Conservation (phyloP, 2,329 filamentous ascomycete species). For the Hypoxylon sp. region DNA sequence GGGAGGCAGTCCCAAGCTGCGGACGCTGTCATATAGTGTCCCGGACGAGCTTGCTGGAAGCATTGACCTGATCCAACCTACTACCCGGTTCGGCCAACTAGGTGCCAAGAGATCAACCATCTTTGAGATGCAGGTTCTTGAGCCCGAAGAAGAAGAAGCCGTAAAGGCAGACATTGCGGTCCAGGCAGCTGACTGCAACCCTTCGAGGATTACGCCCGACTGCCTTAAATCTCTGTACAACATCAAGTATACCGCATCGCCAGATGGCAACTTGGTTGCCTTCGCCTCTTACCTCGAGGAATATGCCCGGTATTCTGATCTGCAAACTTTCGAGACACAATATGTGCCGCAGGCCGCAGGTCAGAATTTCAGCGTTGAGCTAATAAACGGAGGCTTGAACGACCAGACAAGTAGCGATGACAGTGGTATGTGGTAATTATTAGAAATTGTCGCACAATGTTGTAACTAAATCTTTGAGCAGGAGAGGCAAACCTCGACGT, state of each 20-base stretch:
- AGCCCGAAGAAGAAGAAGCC: conserved; percentile 43
- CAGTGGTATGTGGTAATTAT: conserved; percentile 50
- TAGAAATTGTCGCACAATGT: conserved; percentile 7
- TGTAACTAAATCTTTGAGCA: conserved; percentile 38
- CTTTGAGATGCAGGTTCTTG: conserved; percentile 51
- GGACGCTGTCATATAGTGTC: conserved; percentile 56
- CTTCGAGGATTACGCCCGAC: conserved; percentile 58
- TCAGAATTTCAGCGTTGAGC: conserved; percentile 69
- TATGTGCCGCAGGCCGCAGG: conserved; percentile 68
- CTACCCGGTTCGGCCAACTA: conserved; percentile 64
- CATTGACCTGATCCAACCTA: conserved; percentile 66
- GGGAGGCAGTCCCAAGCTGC: conserved; percentile 59
- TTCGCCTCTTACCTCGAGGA: conserved; percentile 66
- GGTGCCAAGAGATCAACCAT: conserved; percentile 54
- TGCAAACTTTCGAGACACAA: conserved; percentile 68
- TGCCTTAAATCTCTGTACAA: conserved; percentile 64
- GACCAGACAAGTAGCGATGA: conserved; percentile 60
- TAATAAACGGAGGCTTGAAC: conserved; percentile 71
- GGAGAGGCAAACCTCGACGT: conserved; percentile 76
- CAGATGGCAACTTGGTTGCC: conserved; percentile 74
- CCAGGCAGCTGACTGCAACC: conserved; percentile 56
- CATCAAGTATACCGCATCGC: conserved; percentile 65
- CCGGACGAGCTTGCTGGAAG: conserved; percentile 57
- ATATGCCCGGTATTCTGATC: conserved; percentile 68
- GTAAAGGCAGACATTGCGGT: conserved; percentile 32